Conservation (phyloP, 202 grass and related monocot genomes). For the Musa balbisiana region DNA sequence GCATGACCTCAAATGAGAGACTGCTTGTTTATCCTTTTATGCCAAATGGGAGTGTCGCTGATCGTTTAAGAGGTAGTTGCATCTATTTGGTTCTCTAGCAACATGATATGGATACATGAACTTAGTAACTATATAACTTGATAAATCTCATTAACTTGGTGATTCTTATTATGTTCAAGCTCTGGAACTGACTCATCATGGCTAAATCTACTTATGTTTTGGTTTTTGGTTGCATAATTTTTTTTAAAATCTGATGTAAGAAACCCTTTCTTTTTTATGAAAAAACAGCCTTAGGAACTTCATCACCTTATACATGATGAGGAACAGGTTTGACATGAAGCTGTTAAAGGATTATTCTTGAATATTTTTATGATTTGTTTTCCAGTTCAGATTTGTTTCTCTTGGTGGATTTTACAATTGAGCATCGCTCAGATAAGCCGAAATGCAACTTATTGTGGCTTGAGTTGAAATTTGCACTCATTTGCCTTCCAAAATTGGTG, state of each 20-base stretch:
- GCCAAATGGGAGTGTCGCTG: slow-evolving; percentile 93
- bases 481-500: neutral
- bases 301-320: neutral
- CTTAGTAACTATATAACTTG: neutral
- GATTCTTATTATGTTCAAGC: neutral
- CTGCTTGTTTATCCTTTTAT: slow-evolving; percentile 96
- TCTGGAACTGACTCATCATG: no score
- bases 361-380: neutral
- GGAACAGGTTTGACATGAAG: neutral
- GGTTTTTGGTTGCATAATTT: no score
- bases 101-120: neutral
- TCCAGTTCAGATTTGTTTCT: neutral
- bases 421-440: no score
- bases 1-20: slow-evolving; percentile 80
- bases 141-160: neutral
- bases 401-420: no score
- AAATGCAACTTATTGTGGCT: neutral
- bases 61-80: slow-evolving; percentile 75
- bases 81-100: neutral
- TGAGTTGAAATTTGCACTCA: neutral
- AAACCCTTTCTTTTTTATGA: no score
- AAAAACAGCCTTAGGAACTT: no score
- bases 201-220: no score
- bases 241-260: no score
- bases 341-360: neutral